phyloP scores from a whole-genome alignment of 495 filamentous ascomycete species.

The Hapsidospora chrysogenum region DNA sequence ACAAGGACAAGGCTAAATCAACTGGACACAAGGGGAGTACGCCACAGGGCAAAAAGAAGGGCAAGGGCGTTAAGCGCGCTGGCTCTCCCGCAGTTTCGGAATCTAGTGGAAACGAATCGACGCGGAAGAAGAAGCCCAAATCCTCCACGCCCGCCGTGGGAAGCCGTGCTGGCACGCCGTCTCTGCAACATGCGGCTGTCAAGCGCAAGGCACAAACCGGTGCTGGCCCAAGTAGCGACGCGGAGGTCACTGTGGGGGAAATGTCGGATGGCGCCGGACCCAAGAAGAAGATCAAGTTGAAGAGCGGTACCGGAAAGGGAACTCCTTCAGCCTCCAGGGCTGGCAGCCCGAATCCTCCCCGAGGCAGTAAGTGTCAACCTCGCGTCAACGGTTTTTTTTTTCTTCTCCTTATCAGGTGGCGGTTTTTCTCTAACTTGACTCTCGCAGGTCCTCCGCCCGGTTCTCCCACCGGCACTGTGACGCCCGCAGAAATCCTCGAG shows the following conservation, averaged over 20 bases:
- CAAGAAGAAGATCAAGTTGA: conserved; percentile 52
- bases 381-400: background rate
- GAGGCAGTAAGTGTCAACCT: conserved; percentile 27
- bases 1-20: conserved; percentile 32
- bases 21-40: conserved; percentile 52
- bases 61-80: conserved; percentile 58
- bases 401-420: background rate
- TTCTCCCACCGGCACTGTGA: conserved; percentile 21
- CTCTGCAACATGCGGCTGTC: conserved; percentile 22
- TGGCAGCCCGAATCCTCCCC: conserved; percentile 25
- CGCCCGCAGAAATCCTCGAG: conserved; percentile 51
- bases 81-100: conserved; percentile 79
- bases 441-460: conserved; percentile 7
- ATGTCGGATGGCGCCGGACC: conserved; percentile 51
- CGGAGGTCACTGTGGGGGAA: conserved; percentile 61
- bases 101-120: conserved; percentile 76
- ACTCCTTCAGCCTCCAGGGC: conserved; percentile 36
- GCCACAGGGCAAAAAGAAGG: conserved; percentile 59
- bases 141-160: conserved; percentile 29
- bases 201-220: conserved; percentile 33
- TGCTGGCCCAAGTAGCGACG: conserved; percentile 60
- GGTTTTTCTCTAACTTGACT: background rate
- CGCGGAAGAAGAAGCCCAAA: conserved; percentile 77
- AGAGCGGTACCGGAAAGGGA: conserved; percentile 23
- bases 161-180: conserved; percentile 32